Evolutionary conservation across 345 rosid species (phyloP).

Genomic region (Euphorbia pulcherrima): DNA sequence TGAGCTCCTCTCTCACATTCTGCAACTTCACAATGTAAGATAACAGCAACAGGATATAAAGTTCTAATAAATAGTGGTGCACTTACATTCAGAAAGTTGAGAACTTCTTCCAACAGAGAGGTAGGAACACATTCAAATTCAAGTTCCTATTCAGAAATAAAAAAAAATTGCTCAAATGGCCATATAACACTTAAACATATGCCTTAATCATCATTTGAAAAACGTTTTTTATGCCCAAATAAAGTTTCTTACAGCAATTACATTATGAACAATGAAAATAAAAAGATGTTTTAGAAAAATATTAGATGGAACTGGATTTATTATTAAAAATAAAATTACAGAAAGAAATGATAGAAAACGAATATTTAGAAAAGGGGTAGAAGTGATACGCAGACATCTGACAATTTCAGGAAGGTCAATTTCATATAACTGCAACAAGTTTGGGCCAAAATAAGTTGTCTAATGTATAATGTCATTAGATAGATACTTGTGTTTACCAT

Average conservation of each 20-base stretch:
- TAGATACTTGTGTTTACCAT: background rate
- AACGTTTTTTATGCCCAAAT: background rate
- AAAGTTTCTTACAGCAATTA: background rate
- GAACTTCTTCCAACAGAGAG: constrained; percentile 88
- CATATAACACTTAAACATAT: background rate
- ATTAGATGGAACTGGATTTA: background rate
- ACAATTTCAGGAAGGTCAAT: background rate
- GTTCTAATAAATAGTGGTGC: background rate
- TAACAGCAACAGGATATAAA: constrained; percentile 17
- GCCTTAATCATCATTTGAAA: background rate
- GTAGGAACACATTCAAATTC: constrained; percentile 92
- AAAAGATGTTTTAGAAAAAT: background rate
- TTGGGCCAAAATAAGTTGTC: background rate
- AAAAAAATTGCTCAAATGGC: too few relatives aligned
- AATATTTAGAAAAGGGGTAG: background rate
- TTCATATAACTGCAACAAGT: background rate
- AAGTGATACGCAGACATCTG: background rate
- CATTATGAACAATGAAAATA: constrained; percentile 5
- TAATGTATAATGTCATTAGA: background rate
- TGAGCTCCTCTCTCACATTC: constrained; percentile 88
- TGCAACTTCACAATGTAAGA: constrained; percentile 40
- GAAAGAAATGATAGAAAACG: background rate
- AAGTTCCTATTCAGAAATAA: constrained; percentile 46
- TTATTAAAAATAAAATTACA: background rate
- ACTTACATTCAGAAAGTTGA: constrained; percentile 73